Conservation (phyloP, 805 yeast species). For the Saturnispora zaruensis region DNA sequence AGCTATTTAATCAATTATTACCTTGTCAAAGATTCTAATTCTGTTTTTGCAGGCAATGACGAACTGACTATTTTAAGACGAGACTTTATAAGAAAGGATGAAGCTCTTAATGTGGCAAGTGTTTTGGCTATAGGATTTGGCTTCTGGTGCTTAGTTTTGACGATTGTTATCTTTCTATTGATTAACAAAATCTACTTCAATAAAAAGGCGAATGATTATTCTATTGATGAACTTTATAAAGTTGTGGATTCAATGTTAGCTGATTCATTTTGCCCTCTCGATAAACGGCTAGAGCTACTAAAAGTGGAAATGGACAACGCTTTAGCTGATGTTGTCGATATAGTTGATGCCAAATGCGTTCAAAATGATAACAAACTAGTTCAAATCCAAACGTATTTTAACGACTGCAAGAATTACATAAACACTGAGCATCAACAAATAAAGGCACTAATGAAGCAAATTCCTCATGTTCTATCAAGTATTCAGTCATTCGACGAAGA, state of each 20-base stretch:
- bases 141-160: not conserved
- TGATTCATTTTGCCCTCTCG: slow-evolving; percentile 3
- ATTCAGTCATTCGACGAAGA: not conserved
- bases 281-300: slow-evolving; percentile 3
- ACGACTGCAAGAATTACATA: slow-evolving; percentile 4
- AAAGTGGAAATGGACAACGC: slow-evolving; percentile 9
- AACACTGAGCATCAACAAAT: slow-evolving; percentile 7
- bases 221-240: slow-evolving; percentile 5
- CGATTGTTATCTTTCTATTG: not conserved
- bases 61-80: not conserved
- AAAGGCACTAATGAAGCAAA: slow-evolving; percentile 1
- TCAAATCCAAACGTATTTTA: not conserved
- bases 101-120: not conserved
- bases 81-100: slow-evolving; percentile 8
- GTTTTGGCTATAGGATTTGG: not conserved
- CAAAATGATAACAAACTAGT: not conserved
- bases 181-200: not conserved
- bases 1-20: not conserved
- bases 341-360: not conserved
- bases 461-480: not conserved
- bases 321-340: not conserved
- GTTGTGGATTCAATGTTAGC: slow-evolving; percentile 12
- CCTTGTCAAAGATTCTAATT: not conserved
- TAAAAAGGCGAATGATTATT: not conserved
- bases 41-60: not conserved